phyloP scores from a whole-genome alignment of 1,139 yeast genomes.

The Yamadazyma dendronema region DNA sequence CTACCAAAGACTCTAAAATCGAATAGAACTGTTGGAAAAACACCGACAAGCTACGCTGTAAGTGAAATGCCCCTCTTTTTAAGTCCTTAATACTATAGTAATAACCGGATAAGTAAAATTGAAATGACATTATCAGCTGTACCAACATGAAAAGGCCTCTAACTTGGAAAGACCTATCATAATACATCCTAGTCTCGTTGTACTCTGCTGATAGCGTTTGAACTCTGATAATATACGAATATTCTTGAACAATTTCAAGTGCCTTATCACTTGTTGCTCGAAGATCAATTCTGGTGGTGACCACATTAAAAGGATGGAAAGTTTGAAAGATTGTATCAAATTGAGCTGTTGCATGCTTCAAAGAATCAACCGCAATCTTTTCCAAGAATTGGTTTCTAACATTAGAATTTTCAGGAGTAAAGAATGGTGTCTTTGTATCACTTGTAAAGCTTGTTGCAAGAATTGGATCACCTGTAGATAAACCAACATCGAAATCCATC shows the following conservation, averaged over 20 bases:
- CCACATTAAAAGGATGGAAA: background rate
- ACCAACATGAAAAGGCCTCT: background rate
- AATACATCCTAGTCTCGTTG: background rate
- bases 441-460: slow-evolving; percentile 23
- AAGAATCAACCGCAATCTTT: slow-evolving; percentile 7
- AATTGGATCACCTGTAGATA: slow-evolving; percentile 36
- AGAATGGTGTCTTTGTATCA: slow-evolving; percentile 33
- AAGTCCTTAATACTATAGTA: slow-evolving; percentile 3
- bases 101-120: slow-evolving; percentile 11
- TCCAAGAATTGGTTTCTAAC: slow-evolving; percentile 26
- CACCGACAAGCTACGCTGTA: slow-evolving; percentile 4
- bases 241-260: background rate
- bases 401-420: slow-evolving; percentile 17
- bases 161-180: slow-evolving; percentile 6
- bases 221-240: background rate
- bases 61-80: slow-evolving; percentile 1
- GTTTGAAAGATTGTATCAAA: slow-evolving; percentile 6
- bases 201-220: background rate
- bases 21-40: slow-evolving; percentile 8
- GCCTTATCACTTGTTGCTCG: background rate
- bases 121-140: slow-evolving; percentile 7
- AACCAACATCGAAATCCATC: slow-evolving; percentile 34
- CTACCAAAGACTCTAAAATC: slow-evolving; percentile 19
- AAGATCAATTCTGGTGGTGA: background rate
- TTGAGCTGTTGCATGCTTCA: background rate